Evolutionary conservation across 2,329 filamentous ascomycete species (phyloP).

Genomic region (Aspergillus novoparasiticus): DNA sequence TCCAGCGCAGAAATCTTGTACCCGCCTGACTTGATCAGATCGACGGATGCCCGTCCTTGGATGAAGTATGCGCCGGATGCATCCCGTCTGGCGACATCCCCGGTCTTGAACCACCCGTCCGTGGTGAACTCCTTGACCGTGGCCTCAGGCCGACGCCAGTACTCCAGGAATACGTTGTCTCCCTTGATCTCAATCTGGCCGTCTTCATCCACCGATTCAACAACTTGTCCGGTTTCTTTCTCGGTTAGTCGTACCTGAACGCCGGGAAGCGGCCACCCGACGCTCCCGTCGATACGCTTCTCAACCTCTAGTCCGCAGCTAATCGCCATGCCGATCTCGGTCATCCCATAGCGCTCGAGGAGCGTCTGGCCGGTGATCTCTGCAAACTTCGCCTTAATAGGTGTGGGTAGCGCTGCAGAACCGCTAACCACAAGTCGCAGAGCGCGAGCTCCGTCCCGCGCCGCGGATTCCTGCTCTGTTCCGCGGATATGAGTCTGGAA

Average conservation of each 20-base stretch:
- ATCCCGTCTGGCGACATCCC: conserved; percentile 46
- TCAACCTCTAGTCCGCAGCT: conserved; percentile 47
- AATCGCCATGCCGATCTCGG: conserved; percentile 54
- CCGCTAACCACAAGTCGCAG: conserved; percentile 46
- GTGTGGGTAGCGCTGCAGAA: conserved; percentile 46
- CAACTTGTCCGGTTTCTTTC: conserved; percentile 37
- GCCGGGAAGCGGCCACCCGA: conserved; percentile 52
- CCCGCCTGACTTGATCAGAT: conserved; percentile 59
- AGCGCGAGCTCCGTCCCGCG: conserved; percentile 35
- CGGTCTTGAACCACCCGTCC: conserved; percentile 55
- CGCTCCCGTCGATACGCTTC: conserved; percentile 49
- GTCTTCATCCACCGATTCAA: conserved; percentile 38
- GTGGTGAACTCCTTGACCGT: conserved; percentile 49
- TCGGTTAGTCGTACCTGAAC: conserved; percentile 51
- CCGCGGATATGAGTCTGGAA: conserved; percentile 43
- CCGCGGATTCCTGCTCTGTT: conserved; percentile 34
- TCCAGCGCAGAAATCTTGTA: conserved; percentile 60
- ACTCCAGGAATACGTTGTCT: conserved; percentile 46
- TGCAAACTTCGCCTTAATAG: conserved; percentile 44
- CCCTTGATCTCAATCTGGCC: conserved; percentile 49
- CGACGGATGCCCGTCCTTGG: conserved; percentile 54
- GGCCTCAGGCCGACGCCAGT: conserved; percentile 48
- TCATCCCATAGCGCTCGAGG: conserved; percentile 54
- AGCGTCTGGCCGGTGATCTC: conserved; percentile 47
- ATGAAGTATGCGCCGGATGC: conserved; percentile 52